Percentiles rank a stretch among this genome's conserved stretches.
Conservation (phyloP, 1,284 basidiomycete species). For the Ustilago shanxiensis region DNA sequence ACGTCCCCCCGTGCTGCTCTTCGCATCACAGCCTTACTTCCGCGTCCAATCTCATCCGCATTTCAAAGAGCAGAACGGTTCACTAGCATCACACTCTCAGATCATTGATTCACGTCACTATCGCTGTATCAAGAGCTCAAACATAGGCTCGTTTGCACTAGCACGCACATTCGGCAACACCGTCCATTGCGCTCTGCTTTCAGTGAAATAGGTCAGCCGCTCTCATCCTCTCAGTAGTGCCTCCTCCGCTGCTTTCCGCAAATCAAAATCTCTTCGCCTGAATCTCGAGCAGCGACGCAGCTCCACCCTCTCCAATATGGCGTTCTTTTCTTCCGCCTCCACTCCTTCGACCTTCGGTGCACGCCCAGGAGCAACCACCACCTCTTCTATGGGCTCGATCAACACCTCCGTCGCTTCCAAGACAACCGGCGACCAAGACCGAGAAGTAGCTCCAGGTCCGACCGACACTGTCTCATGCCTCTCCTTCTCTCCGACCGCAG, state of each 20-base stretch:
- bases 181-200: not conserved
- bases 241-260: not conserved
- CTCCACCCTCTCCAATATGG: conserved; percentile 27
- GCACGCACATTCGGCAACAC: not conserved
- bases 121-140: not conserved
- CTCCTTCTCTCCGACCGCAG: conserved; percentile 70
- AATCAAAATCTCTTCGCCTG: not conserved
- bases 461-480: conserved; percentile 69
- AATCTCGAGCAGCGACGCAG: not conserved
- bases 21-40: not conserved
- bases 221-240: not conserved
- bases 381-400: conserved; percentile 38
- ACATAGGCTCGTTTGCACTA: not conserved
- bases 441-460: conserved; percentile 76
- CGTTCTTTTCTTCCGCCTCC: conserved; percentile 61
- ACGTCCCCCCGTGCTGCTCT: not conserved
- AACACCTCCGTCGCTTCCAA: conserved; percentile 54
- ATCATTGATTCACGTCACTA: not conserved
- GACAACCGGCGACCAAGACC: conserved; percentile 72
- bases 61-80: not conserved
- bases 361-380: conserved; percentile 38
- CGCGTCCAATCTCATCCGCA: not conserved
- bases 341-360: conserved; percentile 57
- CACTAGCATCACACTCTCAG: not conserved
- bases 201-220: not conserved